Evolutionary conservation across 2,329 filamentous ascomycete species (phyloP).

Genomic region (Ophiostoma australiae): DNA sequence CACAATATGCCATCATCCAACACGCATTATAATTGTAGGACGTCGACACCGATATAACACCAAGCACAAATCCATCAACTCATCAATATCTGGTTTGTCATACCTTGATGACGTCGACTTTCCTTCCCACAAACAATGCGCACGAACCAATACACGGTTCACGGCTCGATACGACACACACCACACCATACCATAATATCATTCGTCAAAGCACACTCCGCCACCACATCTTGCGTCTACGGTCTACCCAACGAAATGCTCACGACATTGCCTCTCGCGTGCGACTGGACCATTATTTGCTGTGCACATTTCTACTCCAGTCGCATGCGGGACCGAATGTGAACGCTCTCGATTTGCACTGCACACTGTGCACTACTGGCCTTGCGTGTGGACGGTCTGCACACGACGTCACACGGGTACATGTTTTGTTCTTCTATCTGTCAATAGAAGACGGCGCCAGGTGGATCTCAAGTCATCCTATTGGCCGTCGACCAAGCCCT

Average conservation of each 20-base stretch:
- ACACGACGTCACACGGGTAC: not conserved
- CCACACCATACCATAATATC: not conserved
- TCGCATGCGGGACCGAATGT: not conserved
- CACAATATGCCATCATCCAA: not conserved
- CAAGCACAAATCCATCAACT: not conserved
- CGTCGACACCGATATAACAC: not conserved
- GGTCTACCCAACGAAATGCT: not conserved
- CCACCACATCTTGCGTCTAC: not conserved
- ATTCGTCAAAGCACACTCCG: not conserved
- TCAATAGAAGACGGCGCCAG: not conserved
- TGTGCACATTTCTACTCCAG: not conserved
- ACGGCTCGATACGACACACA: not conserved
- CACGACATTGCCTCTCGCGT: not conserved
- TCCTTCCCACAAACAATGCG: slow-evolving; percentile 5
- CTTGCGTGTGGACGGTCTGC: not conserved
- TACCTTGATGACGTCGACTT: not conserved
- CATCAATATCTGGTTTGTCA: not conserved
- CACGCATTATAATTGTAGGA: slow-evolving; percentile 1
- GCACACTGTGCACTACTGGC: not conserved
- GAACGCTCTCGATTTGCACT: not conserved
- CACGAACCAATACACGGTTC: slow-evolving; percentile 1
- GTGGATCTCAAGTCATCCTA: not conserved
- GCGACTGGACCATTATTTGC: not conserved
- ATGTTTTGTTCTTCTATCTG: not conserved
- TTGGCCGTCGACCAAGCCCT: not conserved